These are phyloP conservation scores for Beta lomatogona DNA, from an alignment of 179 eudicot genomes.

Conservation along the genomic window DNA sequence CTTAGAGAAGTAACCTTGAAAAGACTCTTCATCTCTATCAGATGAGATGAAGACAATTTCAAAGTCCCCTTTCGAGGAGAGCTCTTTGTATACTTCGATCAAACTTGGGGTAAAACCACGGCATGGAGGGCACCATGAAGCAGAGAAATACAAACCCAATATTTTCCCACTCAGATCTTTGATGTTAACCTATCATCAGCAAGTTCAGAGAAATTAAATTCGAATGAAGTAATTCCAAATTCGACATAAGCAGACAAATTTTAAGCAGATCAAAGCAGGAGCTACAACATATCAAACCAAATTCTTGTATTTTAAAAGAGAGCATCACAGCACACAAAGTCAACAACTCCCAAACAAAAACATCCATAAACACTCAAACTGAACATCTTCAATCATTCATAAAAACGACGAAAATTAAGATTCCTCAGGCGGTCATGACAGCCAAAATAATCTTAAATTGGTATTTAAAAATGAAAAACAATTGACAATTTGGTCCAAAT, in stretches of 20 bases:
- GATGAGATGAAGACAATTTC: constrained; percentile 44
- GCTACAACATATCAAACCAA: background rate
- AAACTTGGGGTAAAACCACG: constrained; percentile 45
- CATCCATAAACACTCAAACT: background rate
- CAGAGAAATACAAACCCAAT: constrained; percentile 49
- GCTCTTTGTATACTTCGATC: constrained; percentile 35
- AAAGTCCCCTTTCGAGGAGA: constrained; percentile 41
- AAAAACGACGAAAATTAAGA: background rate
- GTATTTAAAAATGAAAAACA: no score
- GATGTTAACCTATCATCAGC: constrained; percentile 41
- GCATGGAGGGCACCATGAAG: constrained; percentile 52
- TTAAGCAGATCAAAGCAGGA: background rate
- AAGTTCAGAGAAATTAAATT: background rate
- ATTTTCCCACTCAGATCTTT: constrained; percentile 37
- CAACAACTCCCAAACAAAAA: no score
- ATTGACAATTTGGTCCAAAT: no score
- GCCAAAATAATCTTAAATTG: no score
- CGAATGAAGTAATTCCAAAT: background rate
- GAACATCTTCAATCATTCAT: background rate
- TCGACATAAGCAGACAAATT: background rate
- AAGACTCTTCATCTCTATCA: constrained; percentile 39
- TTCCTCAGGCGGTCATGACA: no score
- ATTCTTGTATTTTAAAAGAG: background rate
- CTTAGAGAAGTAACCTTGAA: constrained; percentile 43
- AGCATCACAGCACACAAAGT: background rate